Conservation (phyloP, 2,329 filamentous ascomycete genomes). For the Monilinia fructigena region DNA sequence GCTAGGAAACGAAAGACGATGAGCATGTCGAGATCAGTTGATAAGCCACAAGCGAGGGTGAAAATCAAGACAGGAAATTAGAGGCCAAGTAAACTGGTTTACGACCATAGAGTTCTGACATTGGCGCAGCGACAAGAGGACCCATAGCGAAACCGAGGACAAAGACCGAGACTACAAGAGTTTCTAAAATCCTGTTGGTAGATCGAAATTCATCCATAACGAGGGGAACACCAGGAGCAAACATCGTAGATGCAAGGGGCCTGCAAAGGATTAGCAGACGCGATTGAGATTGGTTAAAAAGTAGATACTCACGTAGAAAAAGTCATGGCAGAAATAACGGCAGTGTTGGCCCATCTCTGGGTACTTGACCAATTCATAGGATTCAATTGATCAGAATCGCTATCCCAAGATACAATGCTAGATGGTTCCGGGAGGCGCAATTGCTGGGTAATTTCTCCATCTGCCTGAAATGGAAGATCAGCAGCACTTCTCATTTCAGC, state of each 20-base stretch:
- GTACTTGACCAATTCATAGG: slow-evolving; percentile 45
- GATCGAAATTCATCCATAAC: slow-evolving; percentile 49
- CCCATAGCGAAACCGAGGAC: slow-evolving; percentile 63
- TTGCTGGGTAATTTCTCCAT: neutral
- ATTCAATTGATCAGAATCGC: slow-evolving; percentile 42
- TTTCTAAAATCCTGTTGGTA: slow-evolving; percentile 46
- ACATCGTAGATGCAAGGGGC: slow-evolving; percentile 50
- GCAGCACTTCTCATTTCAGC: neutral
- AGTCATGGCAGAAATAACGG: slow-evolving; percentile 13
- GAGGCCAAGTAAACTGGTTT: slow-evolving; percentile 50
- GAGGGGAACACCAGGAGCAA: slow-evolving; percentile 49
- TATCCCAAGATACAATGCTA: slow-evolving; percentile 70
- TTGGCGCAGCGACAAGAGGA: slow-evolving; percentile 56
- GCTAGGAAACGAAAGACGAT: slow-evolving; percentile 60
- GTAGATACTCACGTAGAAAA: neutral
- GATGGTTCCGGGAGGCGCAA: slow-evolving; percentile 41
- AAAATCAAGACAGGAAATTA: slow-evolving; percentile 49
- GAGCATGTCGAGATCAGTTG: slow-evolving; percentile 48
- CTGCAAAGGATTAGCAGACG: slow-evolving; percentile 24
- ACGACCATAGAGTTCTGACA: slow-evolving; percentile 61
- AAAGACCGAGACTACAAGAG: slow-evolving; percentile 59
- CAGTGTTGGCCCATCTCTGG: slow-evolving; percentile 10
- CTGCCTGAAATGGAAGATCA: neutral
- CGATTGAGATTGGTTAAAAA: neutral
- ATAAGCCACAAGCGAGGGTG: slow-evolving; percentile 46